Conservation (phyloP, 179 eudicot genomes). For the Spergularia azorica region DNA sequence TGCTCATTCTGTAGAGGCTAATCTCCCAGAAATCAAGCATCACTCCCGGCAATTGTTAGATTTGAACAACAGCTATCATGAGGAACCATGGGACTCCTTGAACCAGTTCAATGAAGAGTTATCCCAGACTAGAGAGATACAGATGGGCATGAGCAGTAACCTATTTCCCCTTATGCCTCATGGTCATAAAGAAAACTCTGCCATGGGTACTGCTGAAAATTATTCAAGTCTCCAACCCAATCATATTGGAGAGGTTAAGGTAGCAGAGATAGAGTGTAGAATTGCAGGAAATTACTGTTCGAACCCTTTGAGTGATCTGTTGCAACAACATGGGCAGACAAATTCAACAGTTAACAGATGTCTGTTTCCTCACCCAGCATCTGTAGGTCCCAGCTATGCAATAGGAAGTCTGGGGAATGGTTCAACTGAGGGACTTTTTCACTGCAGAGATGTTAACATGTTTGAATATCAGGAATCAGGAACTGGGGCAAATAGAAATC, state of each 20-base stretch:
- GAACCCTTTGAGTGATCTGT: conserved; percentile 1
- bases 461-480: conserved; percentile 9
- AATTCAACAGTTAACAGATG: conserved; percentile 21
- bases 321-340: conserved; percentile 11
- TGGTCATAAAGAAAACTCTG: conserved; percentile 9
- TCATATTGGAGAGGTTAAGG: conserved; percentile 15
- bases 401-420: conserved; percentile 8
- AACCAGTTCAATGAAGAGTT: conserved; percentile 20
- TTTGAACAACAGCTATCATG: conserved; percentile 21
- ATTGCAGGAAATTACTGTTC: conserved; percentile 12
- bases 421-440: conserved; percentile 13
- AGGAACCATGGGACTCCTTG: conserved; percentile 19
- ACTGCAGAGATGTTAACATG: conserved; percentile 15
- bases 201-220: background rate
- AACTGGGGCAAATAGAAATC: conserved; percentile 19
- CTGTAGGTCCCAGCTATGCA: conserved; percentile 4
- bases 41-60: conserved; percentile 17
- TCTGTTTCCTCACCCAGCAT: conserved; percentile 20
- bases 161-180: conserved; percentile 5
- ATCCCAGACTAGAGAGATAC: conserved; percentile 6
- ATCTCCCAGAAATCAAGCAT: conserved; percentile 18
- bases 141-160: background rate
- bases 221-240: conserved; percentile 8
- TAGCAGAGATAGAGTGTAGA: conserved; percentile 5
- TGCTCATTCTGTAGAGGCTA: conserved; percentile 7